Conservation (phyloP, 495 filamentous ascomycete species). For the Talaromyces thailandensis region DNA sequence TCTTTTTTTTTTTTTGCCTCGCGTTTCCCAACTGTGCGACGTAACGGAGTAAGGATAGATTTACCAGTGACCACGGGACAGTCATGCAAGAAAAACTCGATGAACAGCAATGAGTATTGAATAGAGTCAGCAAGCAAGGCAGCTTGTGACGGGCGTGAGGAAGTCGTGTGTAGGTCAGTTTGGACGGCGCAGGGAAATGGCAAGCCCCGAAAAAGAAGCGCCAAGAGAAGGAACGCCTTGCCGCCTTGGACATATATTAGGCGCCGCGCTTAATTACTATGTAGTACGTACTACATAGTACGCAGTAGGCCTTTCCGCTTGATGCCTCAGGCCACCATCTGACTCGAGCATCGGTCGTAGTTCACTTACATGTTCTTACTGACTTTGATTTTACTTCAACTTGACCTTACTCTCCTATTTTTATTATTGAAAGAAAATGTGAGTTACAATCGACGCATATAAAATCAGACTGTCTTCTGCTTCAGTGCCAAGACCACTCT, state of each 20-base stretch:
- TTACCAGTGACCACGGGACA: neutral
- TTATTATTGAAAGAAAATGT: neutral
- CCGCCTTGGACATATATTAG: neutral
- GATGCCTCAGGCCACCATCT: neutral
- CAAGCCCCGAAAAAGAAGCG: slow-evolving; percentile 4
- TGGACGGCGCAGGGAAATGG: neutral
- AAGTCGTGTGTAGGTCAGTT: neutral
- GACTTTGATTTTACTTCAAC: neutral
- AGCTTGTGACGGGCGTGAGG: neutral
- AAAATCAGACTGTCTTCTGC: neutral
- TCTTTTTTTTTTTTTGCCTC: slow-evolving; percentile 4
- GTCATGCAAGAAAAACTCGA: neutral
- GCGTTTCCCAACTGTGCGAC: neutral
- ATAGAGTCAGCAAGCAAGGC: neutral
- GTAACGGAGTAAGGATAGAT: neutral
- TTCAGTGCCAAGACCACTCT: neutral
- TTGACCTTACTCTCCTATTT: neutral
- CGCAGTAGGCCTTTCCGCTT: too few species aligned
- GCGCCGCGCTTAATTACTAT: neutral
- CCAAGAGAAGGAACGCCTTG: slow-evolving; percentile 10
- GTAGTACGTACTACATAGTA: too few species aligned
- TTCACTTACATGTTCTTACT: too few species aligned
- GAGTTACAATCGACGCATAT: neutral
- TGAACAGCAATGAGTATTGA: neutral
- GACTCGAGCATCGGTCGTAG: too few species aligned